Base-by-base conservation (phyloP, 1,139 yeast genomes). In the Barnettozyma hawaiiensis region DNA sequence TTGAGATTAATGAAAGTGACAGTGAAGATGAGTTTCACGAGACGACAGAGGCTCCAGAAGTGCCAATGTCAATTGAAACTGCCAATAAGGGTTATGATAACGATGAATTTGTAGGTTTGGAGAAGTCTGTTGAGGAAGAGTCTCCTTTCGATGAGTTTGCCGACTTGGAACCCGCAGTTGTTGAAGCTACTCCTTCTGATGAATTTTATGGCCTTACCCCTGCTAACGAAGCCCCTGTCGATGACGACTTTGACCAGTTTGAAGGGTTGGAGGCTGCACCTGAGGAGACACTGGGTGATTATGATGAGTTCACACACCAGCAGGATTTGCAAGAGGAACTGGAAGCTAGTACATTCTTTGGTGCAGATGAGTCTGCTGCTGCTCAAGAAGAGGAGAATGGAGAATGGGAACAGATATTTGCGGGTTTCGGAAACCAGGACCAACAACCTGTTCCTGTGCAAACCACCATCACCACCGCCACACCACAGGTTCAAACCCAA, bases 391-490 rank as follows among this genome's bases (percentile, higher is more conserved):
- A 58, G 12, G 60, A 59, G 26, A 74, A 75, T 45, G 95, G 86
- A 57, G 97, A 89, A 62, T 89, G 97, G 97, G 96, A 89, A 57
- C 94, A 87, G 63, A 72, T 89, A 26, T 89, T 89, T 68, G 94
- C 95, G 3, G 96, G 95, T 0, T 84, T 87, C 60, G 92, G 92
- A 24, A 84, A 81, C 55, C 41, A 63, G 33, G 49, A 23, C 26
- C 45, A 41, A 26, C 51, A 35, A n/a, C n/a, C n/a, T n/a, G n/a
- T 11, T 43, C 52, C 48, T 31, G 35, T 37, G 50, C 41, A 55
- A 53, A 26, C 53, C 11, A n/a, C n/a, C n/a, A n/a, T n/a, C n/a
- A n/a, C n/a, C n/a, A n/a, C n/a, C n/a, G n/a, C n/a, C n/a, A n/a
- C n/a, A n/a, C n/a, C n/a, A n/a, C n/a, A n/a, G n/a, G n/a, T n/a